Evolutionary conservation across 1,139 yeast genomes (phyloP).

Genomic region (Suhomyces choctaworum): DNA sequence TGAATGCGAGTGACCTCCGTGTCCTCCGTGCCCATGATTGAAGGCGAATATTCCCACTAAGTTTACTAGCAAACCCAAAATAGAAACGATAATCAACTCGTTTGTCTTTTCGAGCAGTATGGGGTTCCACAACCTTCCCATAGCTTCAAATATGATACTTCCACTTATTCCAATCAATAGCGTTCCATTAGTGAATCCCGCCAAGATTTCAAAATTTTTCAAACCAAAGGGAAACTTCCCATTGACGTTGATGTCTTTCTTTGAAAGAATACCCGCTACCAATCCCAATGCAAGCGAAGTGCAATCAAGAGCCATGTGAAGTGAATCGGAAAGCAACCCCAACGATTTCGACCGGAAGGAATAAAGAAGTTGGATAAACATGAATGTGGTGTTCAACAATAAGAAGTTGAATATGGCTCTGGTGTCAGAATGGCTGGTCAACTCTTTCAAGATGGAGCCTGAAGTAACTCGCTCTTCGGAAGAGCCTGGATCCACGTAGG

Average conservation of each 20-base stretch:
- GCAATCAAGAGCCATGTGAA: conserved; percentile 96
- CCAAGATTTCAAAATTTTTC: conserved; percentile 80
- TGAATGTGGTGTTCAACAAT: conserved; percentile 81
- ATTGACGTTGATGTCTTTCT: conserved; percentile 51
- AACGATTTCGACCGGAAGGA: conserved; percentile 90
- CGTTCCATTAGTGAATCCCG: conserved; percentile 95
- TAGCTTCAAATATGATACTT: conserved; percentile 83
- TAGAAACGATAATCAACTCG: conserved; percentile 83
- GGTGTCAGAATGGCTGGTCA: conserved; percentile 70
- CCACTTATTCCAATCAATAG: conserved; percentile 83
- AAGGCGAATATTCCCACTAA: conserved; percentile 92
- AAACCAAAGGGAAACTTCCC: conserved; percentile 84
- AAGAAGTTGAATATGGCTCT: conserved; percentile 86
- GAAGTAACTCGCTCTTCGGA: conserved; percentile 6
- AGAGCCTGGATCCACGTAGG: conserved; percentile 2
- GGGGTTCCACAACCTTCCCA: conserved; percentile 78
- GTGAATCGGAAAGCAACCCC: conserved; percentile 87
- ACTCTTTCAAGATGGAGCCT: conserved; percentile 31
- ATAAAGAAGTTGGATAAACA: conserved; percentile 89
- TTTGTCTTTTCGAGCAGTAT: conserved; percentile 74
- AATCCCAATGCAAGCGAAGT: conserved; percentile 86
- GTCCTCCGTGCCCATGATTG: conserved; percentile 62
- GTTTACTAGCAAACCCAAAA: conserved; percentile 83
- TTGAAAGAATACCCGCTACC: conserved; percentile 70
- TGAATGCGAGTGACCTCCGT: conserved; percentile 30